Evolutionary conservation across 345 rosid species (phyloP).

Genomic region (Eutrema yunnanense): DNA sequence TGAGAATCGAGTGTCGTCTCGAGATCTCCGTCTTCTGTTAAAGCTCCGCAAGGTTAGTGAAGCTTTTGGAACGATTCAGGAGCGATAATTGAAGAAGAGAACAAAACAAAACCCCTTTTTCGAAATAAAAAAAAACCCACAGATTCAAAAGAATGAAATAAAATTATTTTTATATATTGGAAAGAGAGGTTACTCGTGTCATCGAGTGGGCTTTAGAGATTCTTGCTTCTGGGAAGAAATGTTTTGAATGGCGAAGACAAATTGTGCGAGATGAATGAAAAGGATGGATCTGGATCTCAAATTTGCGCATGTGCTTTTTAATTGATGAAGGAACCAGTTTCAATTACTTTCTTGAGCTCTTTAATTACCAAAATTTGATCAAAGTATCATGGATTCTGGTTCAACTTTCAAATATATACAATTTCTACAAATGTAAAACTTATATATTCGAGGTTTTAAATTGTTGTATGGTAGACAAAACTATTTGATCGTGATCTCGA

Average conservation of each 20-base stretch:
- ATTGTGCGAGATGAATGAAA: background rate
- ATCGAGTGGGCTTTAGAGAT: background rate
- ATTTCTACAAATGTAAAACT: too few species aligned
- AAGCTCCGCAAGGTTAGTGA: background rate
- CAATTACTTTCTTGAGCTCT: background rate
- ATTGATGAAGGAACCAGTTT: background rate
- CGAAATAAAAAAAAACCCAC: background rate
- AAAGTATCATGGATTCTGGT: too few species aligned
- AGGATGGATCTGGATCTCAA: slow-evolving; percentile 22
- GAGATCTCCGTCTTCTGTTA: slow-evolving; percentile 17
- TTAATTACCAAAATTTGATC: too few species aligned
- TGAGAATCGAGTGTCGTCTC: slow-evolving; percentile 10
- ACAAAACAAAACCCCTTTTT: background rate
- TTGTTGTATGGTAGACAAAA: too few species aligned
- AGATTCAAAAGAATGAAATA: background rate
- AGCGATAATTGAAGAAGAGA: slow-evolving; percentile 1
- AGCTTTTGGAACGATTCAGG: background rate
- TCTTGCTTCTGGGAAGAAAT: background rate
- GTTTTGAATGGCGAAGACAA: background rate
- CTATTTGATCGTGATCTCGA: too few species aligned
- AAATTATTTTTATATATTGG: slow-evolving; percentile 2
- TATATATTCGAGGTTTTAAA: too few species aligned
- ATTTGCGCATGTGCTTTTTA: background rate
- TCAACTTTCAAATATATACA: too few species aligned
- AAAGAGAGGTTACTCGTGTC: background rate